Evolutionary conservation across 2,329 filamentous ascomycete genomes (phyloP), one percentile per base, ranked within the genome.

Genomic region (Aspergillus unguis): DNA sequence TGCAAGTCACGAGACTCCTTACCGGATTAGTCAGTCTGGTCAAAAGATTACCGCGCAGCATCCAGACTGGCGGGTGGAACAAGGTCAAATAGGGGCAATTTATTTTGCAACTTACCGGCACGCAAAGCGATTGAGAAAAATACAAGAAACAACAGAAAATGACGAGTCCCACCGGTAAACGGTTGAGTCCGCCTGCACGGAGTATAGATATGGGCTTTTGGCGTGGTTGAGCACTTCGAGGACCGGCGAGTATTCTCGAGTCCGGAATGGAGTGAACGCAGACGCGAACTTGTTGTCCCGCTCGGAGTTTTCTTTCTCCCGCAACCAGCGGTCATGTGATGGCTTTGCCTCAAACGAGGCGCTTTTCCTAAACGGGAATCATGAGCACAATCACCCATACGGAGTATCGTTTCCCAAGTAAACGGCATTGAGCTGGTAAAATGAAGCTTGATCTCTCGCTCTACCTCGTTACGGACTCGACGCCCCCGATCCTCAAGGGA

Each of bases 391-490:
- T 29, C 6, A 49, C 38, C 35, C 31, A 36, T 54, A 53, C 58
- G 44, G 28, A 17, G n/a, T 17, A 41, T 41, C 8, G 37, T 46
- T 49, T 52, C 50, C 29, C 11, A 7, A 27, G 35, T 3, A 29
- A 42, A 33, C 9, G n/a, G 26, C 17, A 17, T 17, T 26, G 26
- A 38, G 25, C 6, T 26, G 31, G 3, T 7, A 76, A 54, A 57
- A 74, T 71, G 67, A 65, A 74, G 23, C 77, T 87, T 43, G 85
- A 95, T 72, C 92, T 95, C 70, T 85, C 86, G 44, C 77, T 96
- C 36, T 96, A 96, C 69, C 80, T 96, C 53, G 92, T 96, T 62
- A 96, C 92, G 4, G 92, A 96, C 78, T 94, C 90, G 46, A 95
- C 91, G n/a, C 82, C 86, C 10, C 84, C 85, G 32, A 90, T 96